Percentiles rank a stretch among this genome's conserved stretches.
These are phyloP conservation scores for Tolypocladium ophioglossoides DNA, from an alignment of 2,329 filamentous ascomycete genomes.

Conservation along the genomic window DNA sequence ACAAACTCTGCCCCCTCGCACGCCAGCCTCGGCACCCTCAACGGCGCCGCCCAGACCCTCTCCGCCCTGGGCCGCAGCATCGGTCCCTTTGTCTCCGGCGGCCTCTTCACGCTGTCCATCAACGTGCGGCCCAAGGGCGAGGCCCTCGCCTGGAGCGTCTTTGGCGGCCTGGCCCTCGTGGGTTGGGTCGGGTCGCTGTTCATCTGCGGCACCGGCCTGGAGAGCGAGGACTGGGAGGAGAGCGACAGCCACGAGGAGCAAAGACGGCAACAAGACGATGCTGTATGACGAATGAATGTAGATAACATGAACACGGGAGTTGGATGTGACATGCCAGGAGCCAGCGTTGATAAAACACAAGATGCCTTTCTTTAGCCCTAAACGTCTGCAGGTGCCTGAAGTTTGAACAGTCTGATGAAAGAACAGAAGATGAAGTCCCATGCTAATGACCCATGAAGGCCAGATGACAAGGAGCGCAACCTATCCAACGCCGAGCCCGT, in stretches of 20 bases:
- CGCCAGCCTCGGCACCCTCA: conserved; percentile 77
- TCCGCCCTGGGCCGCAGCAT: conserved; percentile 82
- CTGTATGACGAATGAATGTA: neutral
- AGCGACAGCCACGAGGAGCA: conserved; percentile 16
- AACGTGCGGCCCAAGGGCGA: conserved; percentile 71
- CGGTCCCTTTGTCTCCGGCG: conserved; percentile 80
- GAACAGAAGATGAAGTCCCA: neutral
- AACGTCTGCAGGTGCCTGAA: neutral
- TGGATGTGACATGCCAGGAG: neutral
- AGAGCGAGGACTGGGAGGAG: conserved; percentile 44
- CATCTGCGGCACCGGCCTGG: conserved; percentile 54
- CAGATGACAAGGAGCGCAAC: neutral
- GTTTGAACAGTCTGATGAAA: neutral
- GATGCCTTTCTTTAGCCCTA: neutral
- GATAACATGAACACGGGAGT: neutral
- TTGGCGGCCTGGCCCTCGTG: conserved; percentile 69
- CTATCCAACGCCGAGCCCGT: neutral
- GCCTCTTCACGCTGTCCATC: conserved; percentile 71
- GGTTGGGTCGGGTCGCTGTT: conserved; percentile 74
- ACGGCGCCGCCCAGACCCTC: conserved; percentile 87
- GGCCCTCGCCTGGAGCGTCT: conserved; percentile 74
- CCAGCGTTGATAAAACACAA: neutral
- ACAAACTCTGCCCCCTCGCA: conserved; percentile 87
- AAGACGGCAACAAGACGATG: neutral
- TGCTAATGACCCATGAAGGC: neutral